Base-by-base conservation (phyloP, 139 green algal species). In the Deuterostichococcus epilithicus region DNA sequence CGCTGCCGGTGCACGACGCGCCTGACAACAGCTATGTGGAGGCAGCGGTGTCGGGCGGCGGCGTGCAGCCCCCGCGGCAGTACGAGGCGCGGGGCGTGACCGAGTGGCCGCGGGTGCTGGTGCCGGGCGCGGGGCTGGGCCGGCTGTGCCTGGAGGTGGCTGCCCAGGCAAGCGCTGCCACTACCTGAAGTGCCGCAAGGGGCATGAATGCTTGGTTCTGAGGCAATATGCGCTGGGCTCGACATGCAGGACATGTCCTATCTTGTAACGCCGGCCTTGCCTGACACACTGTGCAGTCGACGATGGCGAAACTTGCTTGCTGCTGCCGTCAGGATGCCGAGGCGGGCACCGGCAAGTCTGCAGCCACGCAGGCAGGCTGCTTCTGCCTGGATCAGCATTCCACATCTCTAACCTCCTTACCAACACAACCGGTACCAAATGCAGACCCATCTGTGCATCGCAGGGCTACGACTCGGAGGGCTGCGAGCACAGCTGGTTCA, bases 401-500 rank as follows among this genome's bases (percentile, higher is more conserved):
- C 23, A 23, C 52, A 66, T 66, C 22, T 23, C 23, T 23, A 23
- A n/a, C n/a, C n/a, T n/a, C n/a, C n/a, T n/a, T n/a, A n/a, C n/a
- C n/a, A n/a, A n/a, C n/a, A n/a, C n/a, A n/a, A n/a, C n/a, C n/a
- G n/a, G n/a, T n/a, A n/a, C 23, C 22, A 66, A 66, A 23, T 5
- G 20, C 28, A 4, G 37, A 26, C 6, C 23, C 39, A n/a, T 38
- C 35, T 75, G 36, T 34, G 45, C 25, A 25, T 5, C 73, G 28
- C 84, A 95, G 80, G 95, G 95, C 60, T 98, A 98, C 76, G 96
- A 99, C 88, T 77, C 52, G 52, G 13, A 63, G 52, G 52, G 52
- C 52, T n/a, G 20, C 52, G 52, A 63, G 52, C 97, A 97, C 88
- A 91, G 77, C 45, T 99, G 97, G 85, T 98, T 91, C 89, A 99